Base-by-base conservation (phyloP, 2,329 filamentous ascomycete species). In the Sporothrix brasiliensis region DNA sequence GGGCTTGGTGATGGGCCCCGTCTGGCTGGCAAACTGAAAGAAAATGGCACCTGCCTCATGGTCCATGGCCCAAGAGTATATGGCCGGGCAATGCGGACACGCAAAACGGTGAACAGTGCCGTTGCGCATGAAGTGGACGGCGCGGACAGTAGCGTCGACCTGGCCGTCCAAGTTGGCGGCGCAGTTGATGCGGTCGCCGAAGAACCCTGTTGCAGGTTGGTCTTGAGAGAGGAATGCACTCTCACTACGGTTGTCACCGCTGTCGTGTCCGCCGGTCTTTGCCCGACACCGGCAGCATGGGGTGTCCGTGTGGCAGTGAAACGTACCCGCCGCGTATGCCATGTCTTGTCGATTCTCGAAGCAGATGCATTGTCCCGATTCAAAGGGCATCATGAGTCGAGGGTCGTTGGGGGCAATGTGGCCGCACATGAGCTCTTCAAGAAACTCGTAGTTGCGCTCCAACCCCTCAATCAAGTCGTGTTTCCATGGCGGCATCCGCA, bases 391-490 rank as follows among this genome's bases (percentile, higher is more conserved):
- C 16, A 60, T 10, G 14, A 60, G 7, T 3, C 54, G 30, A 7
- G 54, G 54, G 16, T 60, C 54, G 16, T n/a, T 60, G 30, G 54
- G 54, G 4, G 54, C 16, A 41, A 60, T 54, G 19, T 60, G 54
- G 30, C 54, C 54, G 16, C 54, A 60, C 54, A 60, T 60, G 16
- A 60, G 27, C 1, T 11, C 9, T 2, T 41, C 9, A 27, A 58
- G 53, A 9, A 19, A 19, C 2, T 58, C 24, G 14, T 16, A 58
- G 7, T 58, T 58, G 27, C 53, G 53, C 27, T 6, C 24, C 11
- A 58, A 16, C 3, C 24, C 53, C 2, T 10, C 30, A 14, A 6
- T 16, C 2, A 58, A 19, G 14, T 30, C 53, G 10, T 58, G 50
- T 9, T n/a, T 19, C 14, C 19, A n/a, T 11, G 50, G 50, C n/a